phyloP scores from a whole-genome alignment of 192 early-diverging fungal genomes.

The Umbelopsis ramanniana region DNA sequence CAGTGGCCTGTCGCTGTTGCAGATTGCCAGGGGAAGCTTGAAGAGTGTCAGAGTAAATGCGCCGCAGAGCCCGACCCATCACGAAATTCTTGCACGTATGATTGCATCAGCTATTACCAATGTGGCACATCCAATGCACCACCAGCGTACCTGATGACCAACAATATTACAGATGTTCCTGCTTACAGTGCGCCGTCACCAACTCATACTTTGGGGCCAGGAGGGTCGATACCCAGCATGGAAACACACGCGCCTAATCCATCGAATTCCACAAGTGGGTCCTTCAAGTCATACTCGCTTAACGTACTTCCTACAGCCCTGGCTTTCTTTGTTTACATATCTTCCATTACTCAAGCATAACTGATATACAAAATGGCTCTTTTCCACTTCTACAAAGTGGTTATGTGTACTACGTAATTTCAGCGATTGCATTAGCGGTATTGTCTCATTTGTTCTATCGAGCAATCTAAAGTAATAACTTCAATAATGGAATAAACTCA shows the following conservation, averaged over 20 bases:
- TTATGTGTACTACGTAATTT: neutral
- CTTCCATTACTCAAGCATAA: neutral
- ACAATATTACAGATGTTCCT: constrained; percentile 17
- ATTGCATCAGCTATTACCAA: constrained; percentile 19
- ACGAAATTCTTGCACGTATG: constrained; percentile 4
- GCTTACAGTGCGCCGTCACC: constrained; percentile 7
- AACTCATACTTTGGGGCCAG: neutral
- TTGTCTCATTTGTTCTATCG: no score
- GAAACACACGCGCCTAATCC: neutral
- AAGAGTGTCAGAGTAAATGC: constrained; percentile 34
- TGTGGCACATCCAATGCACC: constrained; percentile 21
- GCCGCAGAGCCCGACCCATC: neutral
- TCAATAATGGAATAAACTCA: no score
- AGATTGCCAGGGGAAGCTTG: constrained; percentile 34
- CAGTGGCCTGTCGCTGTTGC: constrained; percentile 37
- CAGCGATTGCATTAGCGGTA: no score
- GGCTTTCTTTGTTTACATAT: neutral
- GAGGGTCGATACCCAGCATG: neutral
- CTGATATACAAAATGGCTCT: neutral
- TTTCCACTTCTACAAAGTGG: neutral
- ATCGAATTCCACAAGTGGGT: neutral
- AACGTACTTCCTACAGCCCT: neutral
- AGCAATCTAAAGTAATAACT: no score
- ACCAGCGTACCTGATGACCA: constrained; percentile 16
- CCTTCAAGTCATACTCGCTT: neutral